Conservation (phyloP, 1,139 yeast genomes). For the Ogataea hybrid region DNA sequence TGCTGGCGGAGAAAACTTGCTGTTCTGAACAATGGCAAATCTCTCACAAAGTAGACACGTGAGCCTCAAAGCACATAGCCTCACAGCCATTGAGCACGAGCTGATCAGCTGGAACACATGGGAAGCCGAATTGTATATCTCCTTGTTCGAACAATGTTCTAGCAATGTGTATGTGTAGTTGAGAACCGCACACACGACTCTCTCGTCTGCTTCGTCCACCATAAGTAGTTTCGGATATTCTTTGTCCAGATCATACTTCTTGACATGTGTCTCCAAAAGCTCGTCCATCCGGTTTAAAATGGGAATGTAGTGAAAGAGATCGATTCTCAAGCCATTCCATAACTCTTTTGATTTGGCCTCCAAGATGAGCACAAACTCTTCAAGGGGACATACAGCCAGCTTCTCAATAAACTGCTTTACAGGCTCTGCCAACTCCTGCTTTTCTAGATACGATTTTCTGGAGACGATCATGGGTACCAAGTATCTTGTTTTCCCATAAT, state of each 20-base stretch:
- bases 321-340: constrained; percentile 40
- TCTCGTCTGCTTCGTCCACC: constrained; percentile 46
- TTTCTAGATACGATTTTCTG: constrained; percentile 18
- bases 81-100: constrained; percentile 53
- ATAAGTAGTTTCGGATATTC: constrained; percentile 46
- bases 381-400: constrained; percentile 23
- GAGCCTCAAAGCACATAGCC: constrained; percentile 63
- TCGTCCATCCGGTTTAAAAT: constrained; percentile 74
- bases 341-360: constrained; percentile 31
- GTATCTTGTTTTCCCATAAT: constrained; percentile 6
- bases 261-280: constrained; percentile 52
- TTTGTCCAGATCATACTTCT: constrained; percentile 52
- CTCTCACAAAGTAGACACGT: constrained; percentile 40
- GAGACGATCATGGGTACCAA: constrained; percentile 18
- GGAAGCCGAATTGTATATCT: constrained; percentile 66
- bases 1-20: constrained; percentile 27
- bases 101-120: constrained; percentile 59
- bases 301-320: constrained; percentile 73
- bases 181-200: constrained; percentile 50
- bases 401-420: constrained; percentile 17
- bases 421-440: constrained; percentile 21
- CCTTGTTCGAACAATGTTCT: constrained; percentile 68
- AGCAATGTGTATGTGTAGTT: constrained; percentile 62
- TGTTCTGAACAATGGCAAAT: constrained; percentile 32
- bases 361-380: constrained; percentile 30